Evolutionary conservation across 2,329 filamentous ascomycete species (phyloP).

Genomic region (Fusarium fracticaudum): DNA sequence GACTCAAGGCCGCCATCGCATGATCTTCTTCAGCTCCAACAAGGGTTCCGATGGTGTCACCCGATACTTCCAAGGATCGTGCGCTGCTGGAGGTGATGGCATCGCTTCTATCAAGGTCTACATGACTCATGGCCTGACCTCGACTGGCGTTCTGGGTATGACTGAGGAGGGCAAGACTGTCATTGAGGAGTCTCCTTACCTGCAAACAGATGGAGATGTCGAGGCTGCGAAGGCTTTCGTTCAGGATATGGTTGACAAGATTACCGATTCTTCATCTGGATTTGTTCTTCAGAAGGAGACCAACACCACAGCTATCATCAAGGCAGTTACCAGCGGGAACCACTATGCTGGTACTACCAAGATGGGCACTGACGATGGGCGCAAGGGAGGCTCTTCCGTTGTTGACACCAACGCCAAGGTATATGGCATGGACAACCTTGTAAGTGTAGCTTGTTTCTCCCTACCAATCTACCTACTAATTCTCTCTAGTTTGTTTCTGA

Average conservation of each 20-base stretch:
- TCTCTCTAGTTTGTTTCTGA: slow-evolving; percentile 66
- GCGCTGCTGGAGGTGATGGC: slow-evolving; percentile 68
- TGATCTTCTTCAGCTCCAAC: slow-evolving; percentile 65
- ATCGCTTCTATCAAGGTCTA: slow-evolving; percentile 66
- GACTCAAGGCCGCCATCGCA: slow-evolving; percentile 70
- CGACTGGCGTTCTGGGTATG: slow-evolving; percentile 70
- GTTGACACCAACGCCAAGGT: slow-evolving; percentile 71
- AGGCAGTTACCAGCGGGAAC: slow-evolving; percentile 49
- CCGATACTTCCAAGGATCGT: slow-evolving; percentile 73
- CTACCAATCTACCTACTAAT: neutral
- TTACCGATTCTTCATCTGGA: slow-evolving; percentile 48
- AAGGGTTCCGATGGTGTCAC: slow-evolving; percentile 66
- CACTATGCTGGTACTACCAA: slow-evolving; percentile 69
- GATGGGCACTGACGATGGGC: slow-evolving; percentile 66
- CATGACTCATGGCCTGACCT: slow-evolving; percentile 70
- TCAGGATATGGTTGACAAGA: slow-evolving; percentile 65
- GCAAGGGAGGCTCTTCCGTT: slow-evolving; percentile 62
- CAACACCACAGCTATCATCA: slow-evolving; percentile 43
- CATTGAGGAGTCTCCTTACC: slow-evolving; percentile 68
- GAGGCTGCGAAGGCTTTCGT: slow-evolving; percentile 72
- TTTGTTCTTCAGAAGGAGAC: slow-evolving; percentile 18
- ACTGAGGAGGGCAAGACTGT: slow-evolving; percentile 64
- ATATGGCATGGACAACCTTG: slow-evolving; percentile 72
- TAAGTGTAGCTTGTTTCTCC: neutral
- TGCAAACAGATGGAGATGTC: slow-evolving; percentile 66